Conservation (phyloP, 2,329 filamentous ascomycete genomes). For the Aspergillus melleus region DNA sequence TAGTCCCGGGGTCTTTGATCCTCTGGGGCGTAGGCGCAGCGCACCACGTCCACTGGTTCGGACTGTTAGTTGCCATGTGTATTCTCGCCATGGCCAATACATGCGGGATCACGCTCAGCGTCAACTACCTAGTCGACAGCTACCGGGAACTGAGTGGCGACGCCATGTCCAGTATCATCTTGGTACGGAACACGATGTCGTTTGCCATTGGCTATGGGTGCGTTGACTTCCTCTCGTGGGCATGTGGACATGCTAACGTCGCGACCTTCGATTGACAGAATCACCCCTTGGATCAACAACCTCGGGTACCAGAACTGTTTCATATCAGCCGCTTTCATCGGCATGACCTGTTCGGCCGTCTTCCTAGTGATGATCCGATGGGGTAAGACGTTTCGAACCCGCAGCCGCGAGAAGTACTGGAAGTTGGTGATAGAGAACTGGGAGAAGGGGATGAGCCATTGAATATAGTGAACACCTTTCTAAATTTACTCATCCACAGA, state of each 20-base stretch:
- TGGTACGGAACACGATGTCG: slow-evolving; percentile 50
- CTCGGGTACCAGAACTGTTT: slow-evolving; percentile 50
- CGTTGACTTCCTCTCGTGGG: slow-evolving; percentile 1
- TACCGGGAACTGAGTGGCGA: slow-evolving; percentile 43
- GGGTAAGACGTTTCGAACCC: slow-evolving; percentile 38
- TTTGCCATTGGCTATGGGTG: slow-evolving; percentile 48
- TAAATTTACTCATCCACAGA: too few species aligned
- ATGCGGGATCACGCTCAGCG: slow-evolving; percentile 38
- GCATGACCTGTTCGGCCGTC: slow-evolving; percentile 36
- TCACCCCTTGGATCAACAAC: slow-evolving; percentile 49
- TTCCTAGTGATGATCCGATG: slow-evolving; percentile 43
- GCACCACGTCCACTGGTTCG: slow-evolving; percentile 44
- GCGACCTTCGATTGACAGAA: slow-evolving; percentile 24
- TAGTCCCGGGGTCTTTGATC: slow-evolving; percentile 36
- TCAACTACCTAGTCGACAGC: slow-evolving; percentile 44
- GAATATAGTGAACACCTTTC: neutral
- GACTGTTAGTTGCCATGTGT: slow-evolving; percentile 45
- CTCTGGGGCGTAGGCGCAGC: slow-evolving; percentile 46
- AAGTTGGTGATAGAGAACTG: slow-evolving; percentile 34
- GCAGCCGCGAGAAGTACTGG: slow-evolving; percentile 40
- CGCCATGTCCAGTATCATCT: slow-evolving; percentile 44
- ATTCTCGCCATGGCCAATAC: slow-evolving; percentile 42
- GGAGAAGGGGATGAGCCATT: slow-evolving; percentile 36
- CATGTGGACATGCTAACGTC: neutral
- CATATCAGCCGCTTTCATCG: slow-evolving; percentile 41